phyloP scores from a whole-genome alignment of 768 basidiomycete species.

The Hemileccinum impolitum region DNA sequence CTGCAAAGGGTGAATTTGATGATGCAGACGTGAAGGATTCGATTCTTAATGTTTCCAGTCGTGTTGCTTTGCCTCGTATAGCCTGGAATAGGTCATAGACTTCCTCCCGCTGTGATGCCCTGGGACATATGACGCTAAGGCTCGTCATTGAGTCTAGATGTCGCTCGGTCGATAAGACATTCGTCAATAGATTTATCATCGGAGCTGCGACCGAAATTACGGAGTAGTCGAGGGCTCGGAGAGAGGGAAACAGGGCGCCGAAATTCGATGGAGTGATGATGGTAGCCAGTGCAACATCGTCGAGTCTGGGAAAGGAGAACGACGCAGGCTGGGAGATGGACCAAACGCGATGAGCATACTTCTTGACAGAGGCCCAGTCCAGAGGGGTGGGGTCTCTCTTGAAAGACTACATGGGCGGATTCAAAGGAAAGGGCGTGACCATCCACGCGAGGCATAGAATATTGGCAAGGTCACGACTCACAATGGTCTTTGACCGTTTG shows the following conservation, averaged over 20 bases:
- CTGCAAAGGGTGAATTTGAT: constrained; percentile 7
- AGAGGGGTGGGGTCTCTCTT: constrained; percentile 13
- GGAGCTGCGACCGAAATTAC: constrained; percentile 22
- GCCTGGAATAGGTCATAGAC: constrained; percentile 23
- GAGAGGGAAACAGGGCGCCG: constrained; percentile 21
- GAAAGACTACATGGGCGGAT: constrained; percentile 14
- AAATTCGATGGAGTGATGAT: constrained; percentile 23
- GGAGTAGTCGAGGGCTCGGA: constrained; percentile 26
- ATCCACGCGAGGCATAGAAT: neutral
- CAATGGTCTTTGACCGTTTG: constrained; percentile 18
- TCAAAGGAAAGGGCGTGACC: no score
- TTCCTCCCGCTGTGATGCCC: constrained; percentile 13
- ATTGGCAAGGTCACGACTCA: constrained; percentile 10
- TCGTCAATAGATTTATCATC: constrained; percentile 17
- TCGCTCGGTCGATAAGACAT: constrained; percentile 17
- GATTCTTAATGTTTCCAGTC: constrained; percentile 18
- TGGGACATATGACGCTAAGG: constrained; percentile 25
- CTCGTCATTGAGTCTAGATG: constrained; percentile 17
- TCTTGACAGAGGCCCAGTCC: constrained; percentile 23
- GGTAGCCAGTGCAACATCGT: constrained; percentile 21
- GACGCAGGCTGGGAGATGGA: constrained; percentile 23
- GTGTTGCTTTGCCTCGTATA: constrained; percentile 19
- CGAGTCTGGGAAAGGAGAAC: constrained; percentile 19
- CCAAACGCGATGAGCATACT: constrained; percentile 25
- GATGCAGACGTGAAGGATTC: constrained; percentile 21